Evolutionary conservation across 495 filamentous ascomycete species (phyloP).

Genomic region (Hyaloscypha bicolor): DNA sequence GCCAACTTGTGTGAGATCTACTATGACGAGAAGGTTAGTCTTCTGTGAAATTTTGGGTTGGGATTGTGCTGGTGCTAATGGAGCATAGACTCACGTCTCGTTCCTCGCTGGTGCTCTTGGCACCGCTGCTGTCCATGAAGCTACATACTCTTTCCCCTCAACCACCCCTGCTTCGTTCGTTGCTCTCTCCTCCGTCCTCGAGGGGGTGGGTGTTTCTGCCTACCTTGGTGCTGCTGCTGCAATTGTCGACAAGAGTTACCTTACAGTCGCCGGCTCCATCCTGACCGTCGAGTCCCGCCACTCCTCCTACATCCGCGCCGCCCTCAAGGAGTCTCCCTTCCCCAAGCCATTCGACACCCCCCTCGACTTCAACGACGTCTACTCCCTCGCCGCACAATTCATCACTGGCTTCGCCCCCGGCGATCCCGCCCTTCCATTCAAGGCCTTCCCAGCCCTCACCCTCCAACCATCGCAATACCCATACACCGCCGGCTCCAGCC

Average conservation of each 20-base stretch:
- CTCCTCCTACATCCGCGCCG: slow-evolving; percentile 44
- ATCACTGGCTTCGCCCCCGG: slow-evolving; percentile 42
- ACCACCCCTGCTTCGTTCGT: slow-evolving; percentile 46
- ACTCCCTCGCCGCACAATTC: slow-evolving; percentile 47
- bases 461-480: slow-evolving; percentile 24
- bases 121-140: slow-evolving; percentile 35
- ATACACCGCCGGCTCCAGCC: slow-evolving; percentile 28
- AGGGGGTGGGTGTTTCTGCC: slow-evolving; percentile 42
- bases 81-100: slow-evolving; percentile 41
- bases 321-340: slow-evolving; percentile 39
- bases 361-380: slow-evolving; percentile 47
- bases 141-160: slow-evolving; percentile 46
- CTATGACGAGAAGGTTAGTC: slow-evolving; percentile 23
- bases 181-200: slow-evolving; percentile 45
- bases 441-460: slow-evolving; percentile 40
- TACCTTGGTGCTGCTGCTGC: slow-evolving; percentile 45
- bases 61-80: slow-evolving; percentile 29
- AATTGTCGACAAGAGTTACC: slow-evolving; percentile 43
- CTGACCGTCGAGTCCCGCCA: slow-evolving; percentile 52
- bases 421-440: slow-evolving; percentile 43
- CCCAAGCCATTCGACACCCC: slow-evolving; percentile 48
- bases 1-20: slow-evolving; percentile 43
- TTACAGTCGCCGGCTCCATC: slow-evolving; percentile 49
- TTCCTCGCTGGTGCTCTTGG: slow-evolving; percentile 43
- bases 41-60: background rate